Conservation (phyloP, 2,329 filamentous ascomycete genomes). For the Alternaria ethzedia region DNA sequence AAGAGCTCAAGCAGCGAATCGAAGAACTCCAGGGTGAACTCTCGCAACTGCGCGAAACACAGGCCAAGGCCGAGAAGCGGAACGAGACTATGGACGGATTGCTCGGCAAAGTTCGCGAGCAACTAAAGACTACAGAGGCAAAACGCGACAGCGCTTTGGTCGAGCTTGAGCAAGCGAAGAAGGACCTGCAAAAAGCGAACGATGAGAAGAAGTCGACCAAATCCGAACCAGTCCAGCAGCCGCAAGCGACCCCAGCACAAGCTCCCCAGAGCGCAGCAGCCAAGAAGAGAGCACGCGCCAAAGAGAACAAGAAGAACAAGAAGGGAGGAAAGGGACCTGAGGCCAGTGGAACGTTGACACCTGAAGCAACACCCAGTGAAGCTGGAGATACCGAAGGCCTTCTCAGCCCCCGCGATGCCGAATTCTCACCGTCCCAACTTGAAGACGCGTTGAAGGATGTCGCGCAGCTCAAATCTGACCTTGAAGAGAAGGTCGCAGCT, state of each 20-base stretch:
- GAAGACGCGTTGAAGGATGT: constrained; percentile 41
- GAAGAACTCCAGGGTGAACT: constrained; percentile 42
- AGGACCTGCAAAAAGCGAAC: constrained; percentile 31
- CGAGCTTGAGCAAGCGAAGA: constrained; percentile 47
- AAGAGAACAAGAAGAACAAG: constrained; percentile 84
- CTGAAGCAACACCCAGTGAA: constrained; percentile 48
- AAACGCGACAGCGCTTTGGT: constrained; percentile 55
- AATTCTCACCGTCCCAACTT: constrained; percentile 52
- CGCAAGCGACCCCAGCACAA: constrained; percentile 27
- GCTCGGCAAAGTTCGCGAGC: constrained; percentile 60
- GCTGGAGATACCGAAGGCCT: constrained; percentile 44
- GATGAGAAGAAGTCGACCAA: constrained; percentile 22
- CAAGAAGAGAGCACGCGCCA: constrained; percentile 76
- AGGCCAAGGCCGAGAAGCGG: constrained; percentile 58
- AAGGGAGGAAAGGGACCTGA: constrained; percentile 65
- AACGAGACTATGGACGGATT: constrained; percentile 62
- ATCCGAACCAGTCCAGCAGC: constrained; percentile 15
- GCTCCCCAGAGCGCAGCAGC: constrained; percentile 48
- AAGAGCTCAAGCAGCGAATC: constrained; percentile 37
- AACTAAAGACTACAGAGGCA: constrained; percentile 61
- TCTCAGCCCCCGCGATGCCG: constrained; percentile 41
- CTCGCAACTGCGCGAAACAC: constrained; percentile 34
- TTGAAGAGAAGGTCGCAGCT: constrained; percentile 43
- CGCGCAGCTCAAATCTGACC: constrained; percentile 40
- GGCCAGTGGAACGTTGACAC: constrained; percentile 43